Evolutionary conservation across 2,329 filamentous ascomycete genomes (phyloP), one percentile per base, ranked within the genome.

Genomic region (Trichoderma lentiforme): DNA sequence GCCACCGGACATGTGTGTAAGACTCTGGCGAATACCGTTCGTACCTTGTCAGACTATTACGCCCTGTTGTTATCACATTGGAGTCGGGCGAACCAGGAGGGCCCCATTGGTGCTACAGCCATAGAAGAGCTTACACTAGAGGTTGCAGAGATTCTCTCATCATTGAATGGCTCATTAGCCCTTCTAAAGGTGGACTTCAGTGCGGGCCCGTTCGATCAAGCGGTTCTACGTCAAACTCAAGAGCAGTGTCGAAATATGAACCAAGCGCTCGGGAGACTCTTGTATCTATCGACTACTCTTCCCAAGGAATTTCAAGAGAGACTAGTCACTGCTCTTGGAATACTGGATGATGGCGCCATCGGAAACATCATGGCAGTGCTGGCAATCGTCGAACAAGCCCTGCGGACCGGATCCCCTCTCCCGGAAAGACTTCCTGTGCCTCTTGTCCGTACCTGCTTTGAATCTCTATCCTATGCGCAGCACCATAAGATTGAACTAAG

Each of bases 331-430:
- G 76, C 78, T 0, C 78, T 79, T 0, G 85, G 85, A 1, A 76
- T 86, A 1, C 74, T 83, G 0, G 82, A 85, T 34, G 81, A 86
- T 18, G 77, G 79, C 1, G 79, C 78, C n/a, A 83, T 87, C 11
- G 84, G 83, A 4, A 85, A 86, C 32, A 74, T 86, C 65, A 88
- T 87, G 86, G 84, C 84, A 1, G 84, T 87, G 2, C 75, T 87
- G 1, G 79, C 78, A 1, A 81, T 87, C 3, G 76, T 85, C 7
- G 84, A 86, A 63, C 84, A 86, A 64, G 78, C 84, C 2, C 75
- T 88, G 15, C 81, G 83, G 24, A 86, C 84, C 0, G 85, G 84
- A 0, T 81, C 82, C n/a, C 80, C 86, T 0, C 74, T 86, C 0
- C 86, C 86, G 0, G 83, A 85, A 66, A 78, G 85, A 3, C 74